A percentile compares a stretch with the other conserved stretches of the same genome.
These are phyloP conservation scores for Solanum verrucosum DNA, from an alignment of 257 asterid species.

Conservation along the genomic window DNA sequence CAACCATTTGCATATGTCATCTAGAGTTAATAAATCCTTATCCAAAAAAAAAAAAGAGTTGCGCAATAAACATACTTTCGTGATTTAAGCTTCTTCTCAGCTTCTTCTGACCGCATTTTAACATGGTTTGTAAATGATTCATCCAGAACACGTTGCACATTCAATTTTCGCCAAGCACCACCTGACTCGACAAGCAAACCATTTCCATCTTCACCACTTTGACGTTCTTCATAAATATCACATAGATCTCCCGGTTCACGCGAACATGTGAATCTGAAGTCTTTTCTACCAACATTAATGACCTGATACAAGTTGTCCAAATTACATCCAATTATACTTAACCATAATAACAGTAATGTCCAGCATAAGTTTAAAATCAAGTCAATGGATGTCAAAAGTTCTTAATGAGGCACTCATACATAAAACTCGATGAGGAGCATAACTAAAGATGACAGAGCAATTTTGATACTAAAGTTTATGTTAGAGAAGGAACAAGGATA, in stretches of 20 bases:
- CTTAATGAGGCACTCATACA: background rate
- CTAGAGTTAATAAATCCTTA: background rate
- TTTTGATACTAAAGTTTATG: background rate
- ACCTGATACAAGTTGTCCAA: constrained; percentile 32
- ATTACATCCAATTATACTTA: background rate
- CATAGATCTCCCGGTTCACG: constrained; percentile 81
- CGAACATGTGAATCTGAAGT: constrained; percentile 88
- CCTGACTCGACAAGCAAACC: constrained; percentile 93
- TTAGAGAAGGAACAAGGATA: background rate
- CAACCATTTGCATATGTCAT: background rate
- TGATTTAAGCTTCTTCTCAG: constrained; percentile 65
- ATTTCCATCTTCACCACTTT: constrained; percentile 79
- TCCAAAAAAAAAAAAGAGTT: background rate
- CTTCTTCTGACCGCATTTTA: constrained; percentile 90
- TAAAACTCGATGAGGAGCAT: background rate
- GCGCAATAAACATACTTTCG: constrained; percentile 50
- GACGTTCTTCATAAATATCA: constrained; percentile 89
- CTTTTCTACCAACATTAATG: constrained; percentile 78
- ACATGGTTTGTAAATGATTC: constrained; percentile 89
- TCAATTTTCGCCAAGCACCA: constrained; percentile 84
- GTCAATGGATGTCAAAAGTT: background rate
- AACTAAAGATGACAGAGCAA: background rate
- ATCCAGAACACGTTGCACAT: constrained; percentile 84
- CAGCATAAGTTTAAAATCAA: background rate
- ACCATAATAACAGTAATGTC: background rate